These are phyloP conservation scores for Fusarium kyushuense DNA, from an alignment of 2,329 filamentous ascomycete genomes.

Conservation along the genomic window DNA sequence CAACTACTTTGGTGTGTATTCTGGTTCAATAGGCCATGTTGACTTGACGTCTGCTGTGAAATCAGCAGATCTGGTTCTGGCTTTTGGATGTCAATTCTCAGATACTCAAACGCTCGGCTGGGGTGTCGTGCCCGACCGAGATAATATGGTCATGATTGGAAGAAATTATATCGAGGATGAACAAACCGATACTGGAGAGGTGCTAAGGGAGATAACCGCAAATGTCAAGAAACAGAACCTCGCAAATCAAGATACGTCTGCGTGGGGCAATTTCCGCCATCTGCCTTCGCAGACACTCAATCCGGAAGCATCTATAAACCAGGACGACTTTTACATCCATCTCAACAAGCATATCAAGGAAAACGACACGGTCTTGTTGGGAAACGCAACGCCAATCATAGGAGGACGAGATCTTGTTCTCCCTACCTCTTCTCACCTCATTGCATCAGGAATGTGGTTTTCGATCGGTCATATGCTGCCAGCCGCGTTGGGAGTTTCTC, in stretches of 20 bases:
- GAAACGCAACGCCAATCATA: conserved; percentile 23
- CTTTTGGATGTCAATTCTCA: conserved; percentile 20
- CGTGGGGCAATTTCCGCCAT: conserved; percentile 4
- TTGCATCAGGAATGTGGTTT: conserved; percentile 29
- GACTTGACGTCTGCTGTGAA: not conserved
- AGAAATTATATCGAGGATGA: not conserved
- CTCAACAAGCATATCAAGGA: not conserved
- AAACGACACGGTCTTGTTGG: conserved; percentile 2
- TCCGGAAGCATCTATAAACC: not conserved
- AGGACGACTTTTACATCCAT: conserved; percentile 13
- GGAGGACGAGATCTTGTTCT: conserved; percentile 13
- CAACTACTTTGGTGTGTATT: conserved; percentile 21
- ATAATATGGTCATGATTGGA: not conserved
- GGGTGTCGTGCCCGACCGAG: not conserved
- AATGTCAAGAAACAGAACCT: rapidly evolving
- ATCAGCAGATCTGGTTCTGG: conserved; percentile 15
- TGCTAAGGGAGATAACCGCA: not conserved
- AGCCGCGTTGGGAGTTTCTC: conserved; percentile 3
- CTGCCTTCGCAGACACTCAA: not conserved
- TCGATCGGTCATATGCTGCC: conserved; percentile 24
- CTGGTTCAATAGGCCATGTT: not conserved
- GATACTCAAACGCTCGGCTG: conserved; percentile 34
- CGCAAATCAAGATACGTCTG: not conserved
- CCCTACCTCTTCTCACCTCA: not conserved
- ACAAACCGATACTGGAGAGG: not conserved